Base-by-base conservation (phyloP, 116 monocot species). In the Phalaenopsis hybrid region DNA sequence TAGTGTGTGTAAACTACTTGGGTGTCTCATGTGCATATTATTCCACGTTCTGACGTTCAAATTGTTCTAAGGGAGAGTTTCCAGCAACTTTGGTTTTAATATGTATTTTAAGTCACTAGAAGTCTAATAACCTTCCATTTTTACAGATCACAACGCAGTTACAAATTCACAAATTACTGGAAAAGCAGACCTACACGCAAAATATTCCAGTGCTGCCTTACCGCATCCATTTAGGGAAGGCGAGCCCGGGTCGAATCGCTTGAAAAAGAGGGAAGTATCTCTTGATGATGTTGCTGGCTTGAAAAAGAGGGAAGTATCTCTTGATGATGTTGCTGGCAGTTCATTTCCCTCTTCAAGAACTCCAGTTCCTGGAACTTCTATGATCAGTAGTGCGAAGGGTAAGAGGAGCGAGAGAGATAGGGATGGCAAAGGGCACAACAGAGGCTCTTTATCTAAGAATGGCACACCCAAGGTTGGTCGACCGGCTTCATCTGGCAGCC, bases 341-440 rank as follows among this genome's bases (percentile, higher is more conserved):
- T 41, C 41, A 41, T 41, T 50, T 57, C 55, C 82, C 37, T 37
- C 85, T 73, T 76, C 84, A 81, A 41, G 70, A 20, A 28, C 86
- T 5, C 68, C 90, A n/a, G 84, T 77, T 65, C 80, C 84, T 76
- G 81, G 82, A 78, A 80, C 44, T 85, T 85, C 89, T 70, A 79
- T 92, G 68, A 67, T 61, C 17, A 89, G 83, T 52, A 82, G 87
- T 63, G 81, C 88, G 9, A 92, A 92, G 84, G 87, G 92, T 58
- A 92, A 92, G 84, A 87, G 89, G 78, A 92, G 89, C 43, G 92
- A 89, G 13, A 87, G 89, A 73, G 92, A 92, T 44, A 85, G 85
- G 74, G 89, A 87, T 9, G 83, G 81, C 17, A 91, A 85, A 77
- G 87, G 80, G 13, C 81, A 84, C 25, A 84, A 82, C 45, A 83